Evolutionary conservation across 305 asterid species (phyloP).

Genomic region (Fraxinus angustifolia): DNA sequence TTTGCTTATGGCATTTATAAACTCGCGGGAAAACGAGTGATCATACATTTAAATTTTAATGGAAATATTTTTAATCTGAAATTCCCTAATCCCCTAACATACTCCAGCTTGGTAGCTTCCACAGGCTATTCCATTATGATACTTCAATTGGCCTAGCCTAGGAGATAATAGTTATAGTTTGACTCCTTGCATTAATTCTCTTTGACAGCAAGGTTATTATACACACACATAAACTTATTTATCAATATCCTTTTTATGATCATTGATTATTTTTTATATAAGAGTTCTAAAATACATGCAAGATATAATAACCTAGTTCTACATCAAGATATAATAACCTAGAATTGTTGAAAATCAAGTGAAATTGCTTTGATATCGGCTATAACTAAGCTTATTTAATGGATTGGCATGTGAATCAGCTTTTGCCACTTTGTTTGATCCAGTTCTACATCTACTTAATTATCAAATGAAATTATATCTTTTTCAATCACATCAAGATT

Average conservation of each 20-base stretch:
- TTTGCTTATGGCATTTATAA: neutral
- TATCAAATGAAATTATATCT: neutral
- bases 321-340: neutral
- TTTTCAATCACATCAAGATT: neutral
- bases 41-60: neutral
- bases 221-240: neutral
- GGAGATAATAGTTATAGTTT: neutral
- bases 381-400: neutral
- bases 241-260: neutral
- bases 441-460: neutral
- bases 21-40: neutral
- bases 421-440: neutral
- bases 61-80: neutral
- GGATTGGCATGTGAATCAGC: neutral
- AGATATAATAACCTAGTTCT: neutral
- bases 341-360: neutral
- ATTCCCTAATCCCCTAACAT: neutral
- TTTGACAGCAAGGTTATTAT: neutral
- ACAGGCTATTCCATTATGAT: neutral
- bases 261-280: neutral
- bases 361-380: neutral
- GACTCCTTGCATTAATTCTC: neutral
- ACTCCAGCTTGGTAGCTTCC: neutral
- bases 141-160: neutral
- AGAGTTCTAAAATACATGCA: neutral